phyloP scores from a whole-genome alignment of 768 basidiomycete genomes.

The Leccinum ochraceum region DNA sequence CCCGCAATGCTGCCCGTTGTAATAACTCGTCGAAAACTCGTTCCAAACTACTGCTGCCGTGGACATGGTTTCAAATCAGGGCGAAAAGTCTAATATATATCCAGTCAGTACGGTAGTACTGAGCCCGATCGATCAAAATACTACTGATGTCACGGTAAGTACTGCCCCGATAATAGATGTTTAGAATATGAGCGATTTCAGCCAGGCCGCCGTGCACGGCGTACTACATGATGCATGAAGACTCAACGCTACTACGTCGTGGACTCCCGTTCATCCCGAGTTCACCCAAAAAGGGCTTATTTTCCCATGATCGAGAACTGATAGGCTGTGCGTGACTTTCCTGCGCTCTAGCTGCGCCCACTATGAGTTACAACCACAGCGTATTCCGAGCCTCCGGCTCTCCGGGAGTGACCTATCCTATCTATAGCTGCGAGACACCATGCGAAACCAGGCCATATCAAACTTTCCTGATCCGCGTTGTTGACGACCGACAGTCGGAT shows the following conservation, averaged over 20 bases:
- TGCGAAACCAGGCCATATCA: neutral
- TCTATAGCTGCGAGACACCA: neutral
- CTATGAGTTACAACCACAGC: neutral
- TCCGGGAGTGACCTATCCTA: neutral
- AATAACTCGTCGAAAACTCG: neutral
- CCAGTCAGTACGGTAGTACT: neutral
- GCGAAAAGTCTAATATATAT: neutral
- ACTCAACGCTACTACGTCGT: neutral
- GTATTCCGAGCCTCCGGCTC: neutral
- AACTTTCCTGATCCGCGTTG: neutral
- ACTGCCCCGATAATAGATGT: neutral
- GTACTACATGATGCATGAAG: too few species aligned
- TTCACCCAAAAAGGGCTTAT: conserved; percentile 2
- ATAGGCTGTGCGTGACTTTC: too few species aligned
- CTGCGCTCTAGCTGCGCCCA: too few species aligned
- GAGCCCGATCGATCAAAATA: neutral
- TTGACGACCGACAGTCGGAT: neutral
- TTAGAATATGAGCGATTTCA: too few species aligned
- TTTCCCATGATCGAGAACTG: neutral
- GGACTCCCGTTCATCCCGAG: conserved; percentile 4
- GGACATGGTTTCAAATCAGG: neutral
- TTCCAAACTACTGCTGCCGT: neutral
- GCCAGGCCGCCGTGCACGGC: too few species aligned
- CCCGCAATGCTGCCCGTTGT: too few species aligned
- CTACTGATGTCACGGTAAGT: neutral